A percentile compares a stretch with the other conserved stretches of the same genome.
phyloP scores from a whole-genome alignment of 1,284 basidiomycete species.

The Trametes polyzona region DNA sequence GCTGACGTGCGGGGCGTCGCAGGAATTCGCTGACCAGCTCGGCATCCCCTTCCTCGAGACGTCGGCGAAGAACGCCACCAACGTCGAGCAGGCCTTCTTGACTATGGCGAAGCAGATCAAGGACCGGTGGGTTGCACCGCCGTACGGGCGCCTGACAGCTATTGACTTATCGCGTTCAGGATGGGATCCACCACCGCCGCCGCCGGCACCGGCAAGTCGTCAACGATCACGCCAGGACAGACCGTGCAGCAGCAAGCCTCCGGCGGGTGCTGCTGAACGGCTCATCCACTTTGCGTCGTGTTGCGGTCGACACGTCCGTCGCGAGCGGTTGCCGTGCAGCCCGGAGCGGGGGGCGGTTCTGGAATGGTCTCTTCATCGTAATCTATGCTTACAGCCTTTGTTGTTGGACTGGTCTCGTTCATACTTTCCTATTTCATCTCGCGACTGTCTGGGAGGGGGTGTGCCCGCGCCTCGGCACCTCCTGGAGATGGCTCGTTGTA shows the following conservation, averaged over 20 bases:
- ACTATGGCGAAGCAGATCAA: conserved; percentile 99
- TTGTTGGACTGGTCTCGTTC: conserved; percentile 34
- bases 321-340: conserved; percentile 16
- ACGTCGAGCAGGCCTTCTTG: conserved; percentile 99
- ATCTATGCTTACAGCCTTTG: conserved; percentile 39
- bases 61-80: conserved; percentile 97
- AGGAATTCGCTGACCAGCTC: conserved; percentile 97
- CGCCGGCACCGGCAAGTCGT: conserved; percentile 71
- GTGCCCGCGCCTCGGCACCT: conserved; percentile 14
- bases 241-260: conserved; percentile 75
- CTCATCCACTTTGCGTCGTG: conserved; percentile 4
- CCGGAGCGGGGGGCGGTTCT: conserved; percentile 21
- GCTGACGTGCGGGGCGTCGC: conserved; percentile 16
- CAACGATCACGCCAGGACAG: conserved; percentile 74
- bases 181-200: conserved; percentile 80
- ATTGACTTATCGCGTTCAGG: conserved; percentile 41
- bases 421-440: conserved; percentile 18
- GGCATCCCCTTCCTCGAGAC: conserved; percentile 98
- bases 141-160: background rate
- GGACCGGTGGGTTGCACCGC: conserved; percentile 68
- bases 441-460: conserved; percentile 20
- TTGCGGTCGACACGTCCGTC: conserved; percentile 13
- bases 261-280: conserved; percentile 73
- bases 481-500: conserved; percentile 20
- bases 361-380: conserved; percentile 32